These are phyloP conservation scores for Schizophyllum commune DNA, from an alignment of 1,284 basidiomycete genomes.

Conservation along the genomic window DNA sequence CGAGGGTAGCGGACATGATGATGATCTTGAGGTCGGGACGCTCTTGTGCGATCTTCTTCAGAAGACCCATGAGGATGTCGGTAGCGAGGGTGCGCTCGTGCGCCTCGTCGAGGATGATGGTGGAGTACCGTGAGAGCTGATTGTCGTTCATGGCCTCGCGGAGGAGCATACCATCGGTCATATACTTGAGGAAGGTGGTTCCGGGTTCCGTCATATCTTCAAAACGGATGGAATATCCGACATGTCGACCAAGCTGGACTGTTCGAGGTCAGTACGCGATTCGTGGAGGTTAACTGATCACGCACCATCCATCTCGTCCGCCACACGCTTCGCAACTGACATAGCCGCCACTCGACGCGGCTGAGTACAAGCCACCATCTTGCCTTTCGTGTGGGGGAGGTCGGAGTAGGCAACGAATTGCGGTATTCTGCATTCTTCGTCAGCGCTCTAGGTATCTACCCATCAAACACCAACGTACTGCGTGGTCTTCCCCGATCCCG, in stretches of 20 bases:
- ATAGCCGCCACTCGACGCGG: constrained; percentile 93
- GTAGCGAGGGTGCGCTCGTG: constrained; percentile 95
- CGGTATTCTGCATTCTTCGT: constrained; percentile 10
- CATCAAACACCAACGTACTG: constrained; percentile 41
- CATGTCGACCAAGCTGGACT: constrained; percentile 65
- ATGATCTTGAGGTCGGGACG: constrained; percentile 82
- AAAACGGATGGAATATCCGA: constrained; percentile 96
- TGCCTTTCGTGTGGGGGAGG: constrained; percentile 54
- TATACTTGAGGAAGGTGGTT: constrained; percentile 84
- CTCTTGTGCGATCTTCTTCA: constrained; percentile 79
- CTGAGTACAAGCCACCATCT: constrained; percentile 80
- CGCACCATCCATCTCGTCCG: constrained; percentile 48
- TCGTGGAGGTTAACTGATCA: not conserved
- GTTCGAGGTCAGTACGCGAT: constrained; percentile 16
- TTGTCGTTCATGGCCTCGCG: constrained; percentile 80
- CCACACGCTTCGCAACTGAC: constrained; percentile 85
- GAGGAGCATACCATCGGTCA: constrained; percentile 96
- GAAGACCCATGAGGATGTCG: constrained; percentile 86
- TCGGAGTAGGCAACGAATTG: constrained; percentile 84
- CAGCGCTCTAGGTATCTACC: constrained; percentile 1
- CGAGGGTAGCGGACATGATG: constrained; percentile 96
- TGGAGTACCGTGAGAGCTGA: constrained; percentile 78
- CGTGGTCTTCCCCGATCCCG: constrained; percentile 97
- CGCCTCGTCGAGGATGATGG: constrained; percentile 93
- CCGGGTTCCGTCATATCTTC: constrained; percentile 66